Conservation (phyloP, 2,329 filamentous ascomycete genomes). For the Trichoderma pleuroti region DNA sequence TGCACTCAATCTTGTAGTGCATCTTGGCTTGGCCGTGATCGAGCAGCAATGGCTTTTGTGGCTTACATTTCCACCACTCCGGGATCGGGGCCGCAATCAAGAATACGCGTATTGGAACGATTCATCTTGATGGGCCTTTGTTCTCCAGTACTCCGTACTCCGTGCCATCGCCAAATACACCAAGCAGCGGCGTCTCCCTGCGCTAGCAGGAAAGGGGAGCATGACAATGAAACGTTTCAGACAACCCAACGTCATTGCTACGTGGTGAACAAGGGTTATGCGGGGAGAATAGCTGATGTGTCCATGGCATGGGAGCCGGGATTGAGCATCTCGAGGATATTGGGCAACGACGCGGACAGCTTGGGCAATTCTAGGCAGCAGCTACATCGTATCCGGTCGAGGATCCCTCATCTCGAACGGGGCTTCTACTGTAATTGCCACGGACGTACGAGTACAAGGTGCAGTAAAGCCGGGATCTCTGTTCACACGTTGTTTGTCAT, state of each 20-base stretch:
- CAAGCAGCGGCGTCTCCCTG: neutral
- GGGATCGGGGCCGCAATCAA: neutral
- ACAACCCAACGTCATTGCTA: slow-evolving; percentile 8
- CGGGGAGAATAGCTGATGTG: neutral
- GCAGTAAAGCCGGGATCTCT: neutral
- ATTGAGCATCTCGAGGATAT: neutral
- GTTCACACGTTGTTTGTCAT: neutral
- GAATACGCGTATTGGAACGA: neutral
- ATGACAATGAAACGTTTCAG: neutral
- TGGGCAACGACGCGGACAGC: neutral
- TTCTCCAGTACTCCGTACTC: neutral
- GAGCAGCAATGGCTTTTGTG: neutral
- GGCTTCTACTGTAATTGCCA: neutral
- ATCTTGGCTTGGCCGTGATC: neutral
- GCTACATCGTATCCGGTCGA: neutral
- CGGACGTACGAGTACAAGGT: neutral
- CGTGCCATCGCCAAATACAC: neutral
- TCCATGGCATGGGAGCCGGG: neutral
- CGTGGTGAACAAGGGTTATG: slow-evolving; percentile 3
- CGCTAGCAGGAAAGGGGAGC: neutral
- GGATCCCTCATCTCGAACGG: neutral
- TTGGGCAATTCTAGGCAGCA: slow-evolving; percentile 6
- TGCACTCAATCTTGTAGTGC: neutral
- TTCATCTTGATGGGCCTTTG: neutral
- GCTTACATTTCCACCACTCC: neutral